These are phyloP conservation scores for Serendipita indica DNA, from an alignment of 768 basidiomycete genomes.

Conservation along the genomic window DNA sequence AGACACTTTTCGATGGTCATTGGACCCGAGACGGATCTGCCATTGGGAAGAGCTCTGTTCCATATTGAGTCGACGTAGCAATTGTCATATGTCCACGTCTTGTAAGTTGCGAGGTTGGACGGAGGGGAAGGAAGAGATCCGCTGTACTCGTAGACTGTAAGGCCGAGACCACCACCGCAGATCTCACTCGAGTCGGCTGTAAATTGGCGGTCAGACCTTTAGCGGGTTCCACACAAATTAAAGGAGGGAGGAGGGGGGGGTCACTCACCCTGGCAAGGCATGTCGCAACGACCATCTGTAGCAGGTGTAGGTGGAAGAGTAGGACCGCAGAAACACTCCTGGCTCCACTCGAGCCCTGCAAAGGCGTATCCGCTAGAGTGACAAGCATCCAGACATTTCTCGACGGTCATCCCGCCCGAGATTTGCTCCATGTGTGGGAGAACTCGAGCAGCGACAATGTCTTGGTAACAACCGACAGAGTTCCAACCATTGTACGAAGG, in stretches of 20 bases:
- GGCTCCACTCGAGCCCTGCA: conserved; percentile 7
- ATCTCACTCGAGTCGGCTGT: neutral
- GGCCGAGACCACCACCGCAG: neutral
- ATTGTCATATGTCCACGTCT: neutral
- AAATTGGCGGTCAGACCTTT: neutral
- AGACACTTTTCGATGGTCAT: neutral
- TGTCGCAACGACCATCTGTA: conserved; percentile 39
- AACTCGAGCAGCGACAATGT: neutral
- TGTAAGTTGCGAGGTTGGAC: neutral
- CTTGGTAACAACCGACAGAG: neutral
- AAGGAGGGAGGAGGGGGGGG: too few species aligned
- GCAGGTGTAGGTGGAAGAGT: conserved; percentile 12
- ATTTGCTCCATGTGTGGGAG: neutral
- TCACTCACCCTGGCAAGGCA: conserved; percentile 39
- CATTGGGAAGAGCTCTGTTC: neutral
- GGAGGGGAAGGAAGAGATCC: neutral
- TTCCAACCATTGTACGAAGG: neutral
- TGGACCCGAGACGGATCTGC: neutral
- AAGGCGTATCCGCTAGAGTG: neutral
- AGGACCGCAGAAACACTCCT: conserved; percentile 12
- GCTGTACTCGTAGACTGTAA: neutral
- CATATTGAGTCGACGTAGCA: neutral
- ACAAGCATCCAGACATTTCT: neutral
- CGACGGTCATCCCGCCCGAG: conserved; percentile 2
- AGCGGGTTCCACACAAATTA: too few species aligned